These are phyloP conservation scores for Aspergillus bombycis DNA, from an alignment of 2,329 filamentous ascomycete genomes.

Conservation along the genomic window DNA sequence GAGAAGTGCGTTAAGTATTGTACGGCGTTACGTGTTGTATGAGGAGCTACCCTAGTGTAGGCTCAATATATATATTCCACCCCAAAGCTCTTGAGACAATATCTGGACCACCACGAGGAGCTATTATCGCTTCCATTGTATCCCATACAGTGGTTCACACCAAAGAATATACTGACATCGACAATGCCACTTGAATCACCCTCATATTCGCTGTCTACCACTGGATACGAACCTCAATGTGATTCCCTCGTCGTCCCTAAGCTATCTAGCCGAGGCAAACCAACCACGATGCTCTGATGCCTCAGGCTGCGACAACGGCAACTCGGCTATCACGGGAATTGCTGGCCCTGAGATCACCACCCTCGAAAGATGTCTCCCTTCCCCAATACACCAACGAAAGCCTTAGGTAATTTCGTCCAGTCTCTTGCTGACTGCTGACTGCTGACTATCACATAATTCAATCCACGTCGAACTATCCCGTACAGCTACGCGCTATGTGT, in stretches of 20 bases:
- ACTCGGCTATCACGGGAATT: background rate
- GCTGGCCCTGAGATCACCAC: background rate
- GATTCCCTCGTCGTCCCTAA: background rate
- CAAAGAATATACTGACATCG: rapidly evolving
- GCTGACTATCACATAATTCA: no score
- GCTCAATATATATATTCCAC: background rate
- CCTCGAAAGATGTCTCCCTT: background rate
- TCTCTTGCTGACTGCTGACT: no score
- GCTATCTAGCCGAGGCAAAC: background rate
- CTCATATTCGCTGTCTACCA: background rate
- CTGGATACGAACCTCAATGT: background rate
- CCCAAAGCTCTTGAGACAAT: background rate
- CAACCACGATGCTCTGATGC: background rate
- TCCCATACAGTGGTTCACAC: background rate
- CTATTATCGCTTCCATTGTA: background rate
- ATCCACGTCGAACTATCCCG: background rate
- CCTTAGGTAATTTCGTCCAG: no score
- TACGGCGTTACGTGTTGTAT: background rate
- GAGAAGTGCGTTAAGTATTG: background rate
- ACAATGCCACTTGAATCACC: background rate
- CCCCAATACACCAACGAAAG: no score
- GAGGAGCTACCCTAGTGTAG: rapidly evolving
- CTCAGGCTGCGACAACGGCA: background rate
- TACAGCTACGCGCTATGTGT: background rate
- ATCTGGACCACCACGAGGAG: background rate